phyloP scores from a whole-genome alignment of 768 basidiomycete genomes.

The Sporobolomyces roseus region DNA sequence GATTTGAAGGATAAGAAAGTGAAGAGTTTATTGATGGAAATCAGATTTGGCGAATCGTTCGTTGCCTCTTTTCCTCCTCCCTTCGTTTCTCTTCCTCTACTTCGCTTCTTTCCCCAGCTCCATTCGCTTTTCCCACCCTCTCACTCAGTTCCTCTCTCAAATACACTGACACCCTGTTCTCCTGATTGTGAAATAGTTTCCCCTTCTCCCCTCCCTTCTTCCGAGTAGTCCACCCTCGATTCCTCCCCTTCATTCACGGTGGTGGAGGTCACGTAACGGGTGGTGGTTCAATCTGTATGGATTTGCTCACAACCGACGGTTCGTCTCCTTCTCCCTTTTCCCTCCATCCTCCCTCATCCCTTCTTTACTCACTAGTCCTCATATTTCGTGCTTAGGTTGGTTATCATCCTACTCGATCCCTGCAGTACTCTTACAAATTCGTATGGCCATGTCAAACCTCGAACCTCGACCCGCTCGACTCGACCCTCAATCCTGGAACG shows the following conservation, averaged over 20 bases:
- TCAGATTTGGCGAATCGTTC: constrained; percentile 52
- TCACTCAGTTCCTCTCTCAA: too few species aligned
- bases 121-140: too few species aligned
- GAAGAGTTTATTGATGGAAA: constrained; percentile 67
- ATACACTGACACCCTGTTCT: too few species aligned
- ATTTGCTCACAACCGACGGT: constrained; percentile 69
- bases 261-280: constrained; percentile 55
- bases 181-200: too few species aligned
- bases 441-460: constrained; percentile 64
- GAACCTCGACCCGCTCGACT: constrained; percentile 64
- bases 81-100: too few species aligned
- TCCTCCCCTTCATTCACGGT: constrained; percentile 66
- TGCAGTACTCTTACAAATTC: constrained; percentile 60
- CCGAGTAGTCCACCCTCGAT: constrained; percentile 68
- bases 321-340: too few species aligned
- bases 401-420: constrained; percentile 24
- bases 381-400: too few species aligned
- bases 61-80: background rate
- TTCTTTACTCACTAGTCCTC: too few species aligned
- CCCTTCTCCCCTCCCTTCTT: constrained; percentile 72
- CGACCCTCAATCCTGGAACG: constrained; percentile 53
- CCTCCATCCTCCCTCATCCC: too few species aligned
- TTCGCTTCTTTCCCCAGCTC: background rate
- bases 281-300: constrained; percentile 74
- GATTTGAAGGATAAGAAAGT: constrained; percentile 59